Base-by-base conservation (phyloP, 2,329 filamentous ascomycete genomes). In the Whalleya microplaca region DNA sequence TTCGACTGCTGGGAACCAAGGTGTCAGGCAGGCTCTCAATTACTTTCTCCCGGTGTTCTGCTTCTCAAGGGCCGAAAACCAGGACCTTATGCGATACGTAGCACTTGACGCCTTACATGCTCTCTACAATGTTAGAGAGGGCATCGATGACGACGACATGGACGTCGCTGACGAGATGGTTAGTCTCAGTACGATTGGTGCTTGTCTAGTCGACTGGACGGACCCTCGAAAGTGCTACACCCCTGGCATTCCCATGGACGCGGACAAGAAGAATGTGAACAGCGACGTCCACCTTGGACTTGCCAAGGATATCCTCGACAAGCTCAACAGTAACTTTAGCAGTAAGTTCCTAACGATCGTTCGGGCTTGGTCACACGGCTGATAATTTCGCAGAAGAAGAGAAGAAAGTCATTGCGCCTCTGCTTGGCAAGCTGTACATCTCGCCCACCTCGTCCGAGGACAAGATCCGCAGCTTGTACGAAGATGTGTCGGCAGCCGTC, bases 1-100 rank as follows among this genome's bases (percentile, higher is more conserved):
- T 0, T 85, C 90, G 3, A 95, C 90, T 3, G 83, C 85, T 0
- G 81, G 83, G 23, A 97, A 97, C 69, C 89, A 94, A 64, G 87
- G 87, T 8, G 86, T 97, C 6, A 82, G 92, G 20, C 94, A 98
- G 73, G 89, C 91, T 0, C 80, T 98, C 51, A 92, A 91, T 63
- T 98, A 98, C 74, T 97, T 97, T 80, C 78, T 98, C 37, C 94
- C 94, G 0, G 93, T 97, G 0, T 98, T 96, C 77, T 95, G 91
- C 73, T 96, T 94, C 73, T 93, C 90, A 7, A 84, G 91, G 2
- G 74, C 87, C 3, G 89, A 91, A 61, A 96, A 97, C 68, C 92
- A 95, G 61, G 84, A 89, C 23, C 82, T 92, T 32, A 92, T 98
- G 89, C 85, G 86, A 6, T 76, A 80, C 18, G 84, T 97, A 19